phyloP scores from a whole-genome alignment of 257 asterid species.

The Datura wrightii region DNA sequence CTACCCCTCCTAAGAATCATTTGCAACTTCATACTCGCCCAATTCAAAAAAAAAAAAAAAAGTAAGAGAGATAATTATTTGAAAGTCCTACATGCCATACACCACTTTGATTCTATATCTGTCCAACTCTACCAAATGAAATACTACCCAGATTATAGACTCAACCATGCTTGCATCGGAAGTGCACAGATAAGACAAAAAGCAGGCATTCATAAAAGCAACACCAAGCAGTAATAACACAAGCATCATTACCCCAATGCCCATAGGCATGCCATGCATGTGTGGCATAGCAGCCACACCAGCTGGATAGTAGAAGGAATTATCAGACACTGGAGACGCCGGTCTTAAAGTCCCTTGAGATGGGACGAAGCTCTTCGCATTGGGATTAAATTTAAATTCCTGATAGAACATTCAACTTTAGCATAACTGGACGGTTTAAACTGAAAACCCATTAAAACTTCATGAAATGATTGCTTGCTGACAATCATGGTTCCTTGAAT shows the following conservation, averaged over 20 bases:
- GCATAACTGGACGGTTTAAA: background rate
- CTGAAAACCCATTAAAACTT: background rate
- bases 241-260: slow-evolving; percentile 72
- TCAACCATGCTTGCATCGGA: slow-evolving; percentile 1
- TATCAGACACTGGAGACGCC: slow-evolving; percentile 83
- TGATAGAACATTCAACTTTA: slow-evolving; percentile 37
- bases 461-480: slow-evolving; percentile 17
- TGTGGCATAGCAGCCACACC: slow-evolving; percentile 66
- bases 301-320: slow-evolving; percentile 84
- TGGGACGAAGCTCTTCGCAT: slow-evolving; percentile 85
- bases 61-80: background rate
- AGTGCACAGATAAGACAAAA: background rate
- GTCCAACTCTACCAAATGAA: background rate
- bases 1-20: slow-evolving; percentile 5
- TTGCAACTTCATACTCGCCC: background rate
- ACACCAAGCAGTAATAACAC: slow-evolving; percentile 1
- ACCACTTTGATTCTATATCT: background rate
- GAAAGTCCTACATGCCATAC: background rate
- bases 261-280: slow-evolving; percentile 89
- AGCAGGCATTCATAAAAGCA: background rate
- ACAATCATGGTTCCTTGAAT: background rate
- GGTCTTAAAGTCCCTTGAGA: slow-evolving; percentile 72
- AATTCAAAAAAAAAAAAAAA: background rate
- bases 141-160: background rate
- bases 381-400: slow-evolving; percentile 93